These are phyloP conservation scores for Scedosporium boydii DNA, from an alignment of 2,329 filamentous ascomycete species.

Conservation along the genomic window DNA sequence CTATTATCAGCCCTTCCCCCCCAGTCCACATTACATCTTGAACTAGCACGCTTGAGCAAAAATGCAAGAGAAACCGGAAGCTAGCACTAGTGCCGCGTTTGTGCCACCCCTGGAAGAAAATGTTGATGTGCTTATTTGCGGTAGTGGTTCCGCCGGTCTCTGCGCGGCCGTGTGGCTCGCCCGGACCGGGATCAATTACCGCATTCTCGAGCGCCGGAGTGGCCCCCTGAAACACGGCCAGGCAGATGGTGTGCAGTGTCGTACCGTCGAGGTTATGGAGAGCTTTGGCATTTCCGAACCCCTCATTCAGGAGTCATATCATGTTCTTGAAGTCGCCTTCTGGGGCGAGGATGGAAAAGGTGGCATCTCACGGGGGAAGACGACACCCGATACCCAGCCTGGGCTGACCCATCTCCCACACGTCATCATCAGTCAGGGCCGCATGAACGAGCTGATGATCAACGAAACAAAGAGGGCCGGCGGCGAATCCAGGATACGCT, in stretches of 20 bases:
- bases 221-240: slow-evolving; percentile 49
- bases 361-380: slow-evolving; percentile 34
- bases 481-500: slow-evolving; percentile 36
- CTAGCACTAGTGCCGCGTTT: neutral
- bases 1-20: too few species aligned
- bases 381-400: slow-evolving; percentile 42
- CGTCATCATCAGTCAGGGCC: slow-evolving; percentile 47
- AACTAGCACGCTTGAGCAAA: neutral
- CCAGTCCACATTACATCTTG: too few species aligned
- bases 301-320: slow-evolving; percentile 46
- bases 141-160: slow-evolving; percentile 52
- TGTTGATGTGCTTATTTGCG: slow-evolving; percentile 49
- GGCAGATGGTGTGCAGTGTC: slow-evolving; percentile 54
- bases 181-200: slow-evolving; percentile 43
- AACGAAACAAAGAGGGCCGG: slow-evolving; percentile 34
- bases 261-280: slow-evolving; percentile 53
- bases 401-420: slow-evolving; percentile 44
- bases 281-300: slow-evolving; percentile 45
- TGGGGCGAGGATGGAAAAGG: slow-evolving; percentile 28
- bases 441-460: slow-evolving; percentile 45
- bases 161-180: slow-evolving; percentile 53
- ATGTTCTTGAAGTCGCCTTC: slow-evolving; percentile 47
- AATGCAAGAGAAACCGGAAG: neutral
- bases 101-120: neutral
- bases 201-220: slow-evolving; percentile 45